Evolutionary conservation across 768 basidiomycete genomes (phyloP), one percentile per base, ranked within the genome.

Genomic region (Lactarius evosmus): DNA sequence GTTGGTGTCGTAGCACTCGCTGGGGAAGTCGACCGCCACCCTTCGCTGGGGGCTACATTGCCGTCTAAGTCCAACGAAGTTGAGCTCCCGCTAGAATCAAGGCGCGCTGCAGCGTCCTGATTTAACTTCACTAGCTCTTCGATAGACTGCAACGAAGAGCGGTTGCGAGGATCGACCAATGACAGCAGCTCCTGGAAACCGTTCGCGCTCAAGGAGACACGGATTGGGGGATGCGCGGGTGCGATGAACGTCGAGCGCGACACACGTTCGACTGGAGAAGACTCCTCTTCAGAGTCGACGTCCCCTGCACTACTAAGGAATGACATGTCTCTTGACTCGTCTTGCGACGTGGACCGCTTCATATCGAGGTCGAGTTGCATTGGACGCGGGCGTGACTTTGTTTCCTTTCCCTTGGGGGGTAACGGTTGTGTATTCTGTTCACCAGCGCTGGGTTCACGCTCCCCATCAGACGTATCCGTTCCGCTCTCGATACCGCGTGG

Each of bases 161-260:
- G 64, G n/a, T 65, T 55, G 34, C 44, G 59, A 17, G 66, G 82
- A 40, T 81, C 83, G 7, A 85, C 83, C 34, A 83, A 82, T 68
- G 75, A 83, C 56, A 91, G 80, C 19, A 91, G 74, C 63, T 89
- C 88, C 0, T 86, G 84, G 70, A 98, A 95, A 72, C 96, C 94
- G 0, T 85, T 78, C 52, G 86, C 83, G 63, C 85, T 89, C 77
- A 96, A 82, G 17, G 94, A 95, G 73, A 96, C 89, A n/a, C 91
- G 85, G 70, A 96, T 94, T 0, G 92, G 92, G 3, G 93, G 93
- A 32, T 95, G 78, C 3, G 92, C 90, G 41, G 94, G 93, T 0
- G 91, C 89, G 55, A 93, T 91, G 72, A 89, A 89, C 22, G 92
- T 92, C 7, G 89, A 79, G 69, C 82, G 83, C 8, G 87, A 86